Evolutionary conservation across 805 yeast genomes (phyloP).

Genomic region (Suhomyces sp.): DNA sequence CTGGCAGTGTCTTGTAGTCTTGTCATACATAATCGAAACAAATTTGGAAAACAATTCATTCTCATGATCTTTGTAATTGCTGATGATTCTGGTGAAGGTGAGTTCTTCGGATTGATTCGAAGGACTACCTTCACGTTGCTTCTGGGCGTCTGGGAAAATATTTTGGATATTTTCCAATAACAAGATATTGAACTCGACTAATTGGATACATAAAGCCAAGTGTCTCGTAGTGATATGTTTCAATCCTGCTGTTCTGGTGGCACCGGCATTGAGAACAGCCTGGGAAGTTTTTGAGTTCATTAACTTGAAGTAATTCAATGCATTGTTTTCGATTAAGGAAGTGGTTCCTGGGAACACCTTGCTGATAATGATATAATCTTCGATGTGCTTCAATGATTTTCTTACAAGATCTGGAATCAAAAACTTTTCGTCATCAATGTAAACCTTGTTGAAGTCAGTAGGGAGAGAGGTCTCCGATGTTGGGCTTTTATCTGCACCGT

Average conservation of each 20-base stretch:
- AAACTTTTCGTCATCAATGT: constrained; percentile 20
- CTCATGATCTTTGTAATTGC: constrained; percentile 56
- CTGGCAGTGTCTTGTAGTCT: constrained; percentile 50
- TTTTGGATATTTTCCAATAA: constrained; percentile 33
- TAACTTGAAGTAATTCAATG: constrained; percentile 43
- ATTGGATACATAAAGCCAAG: constrained; percentile 63
- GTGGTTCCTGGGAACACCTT: constrained; percentile 51
- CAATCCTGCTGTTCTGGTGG: constrained; percentile 69
- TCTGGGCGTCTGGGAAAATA: constrained; percentile 7
- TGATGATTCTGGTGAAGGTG: constrained; percentile 28
- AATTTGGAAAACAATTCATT: constrained; percentile 60
- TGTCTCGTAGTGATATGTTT: constrained; percentile 73
- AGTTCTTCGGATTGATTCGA: constrained; percentile 21
- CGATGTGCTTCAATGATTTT: constrained; percentile 28
- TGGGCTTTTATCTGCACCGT: constrained; percentile 2
- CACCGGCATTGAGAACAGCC: constrained; percentile 71
- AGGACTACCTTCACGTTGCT: background rate
- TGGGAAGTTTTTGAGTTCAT: constrained; percentile 55
- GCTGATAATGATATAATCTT: constrained; percentile 54
- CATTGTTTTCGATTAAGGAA: constrained; percentile 38
- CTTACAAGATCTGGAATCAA: constrained; percentile 29
- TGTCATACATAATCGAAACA: constrained; percentile 68
- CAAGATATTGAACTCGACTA: constrained; percentile 45
- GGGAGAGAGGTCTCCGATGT: background rate
- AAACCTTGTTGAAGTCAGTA: constrained; percentile 5